These are phyloP conservation scores for Salix suchowensis DNA, from an alignment of 345 rosid species.

Conservation along the genomic window DNA sequence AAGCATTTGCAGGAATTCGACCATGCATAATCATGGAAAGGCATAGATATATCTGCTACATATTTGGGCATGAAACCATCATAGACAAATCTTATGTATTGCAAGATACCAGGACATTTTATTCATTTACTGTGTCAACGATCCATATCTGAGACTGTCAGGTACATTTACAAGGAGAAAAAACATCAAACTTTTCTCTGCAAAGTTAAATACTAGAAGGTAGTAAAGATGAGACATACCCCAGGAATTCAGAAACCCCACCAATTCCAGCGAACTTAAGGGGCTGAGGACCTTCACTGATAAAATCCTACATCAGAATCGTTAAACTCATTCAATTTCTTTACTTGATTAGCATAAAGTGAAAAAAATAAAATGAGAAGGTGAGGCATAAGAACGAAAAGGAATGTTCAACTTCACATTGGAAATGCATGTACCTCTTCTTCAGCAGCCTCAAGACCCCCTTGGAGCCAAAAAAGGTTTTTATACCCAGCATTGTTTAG, in stretches of 20 bases:
- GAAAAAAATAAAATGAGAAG: neutral
- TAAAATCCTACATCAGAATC: conserved; percentile 58
- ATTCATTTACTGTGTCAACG: neutral
- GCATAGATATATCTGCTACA: neutral
- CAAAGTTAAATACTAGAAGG: neutral
- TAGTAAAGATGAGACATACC: conserved; percentile 42
- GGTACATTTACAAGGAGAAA: neutral
- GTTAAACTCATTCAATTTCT: conserved; percentile 4
- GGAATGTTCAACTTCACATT: conserved; percentile 12
- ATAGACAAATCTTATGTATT: neutral
- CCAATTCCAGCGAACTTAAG: conserved; percentile 85
- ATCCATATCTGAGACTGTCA: neutral
- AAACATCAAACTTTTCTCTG: neutral
- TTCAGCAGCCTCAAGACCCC: conserved; percentile 83
- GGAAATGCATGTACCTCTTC: conserved; percentile 53
- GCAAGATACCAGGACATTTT: neutral
- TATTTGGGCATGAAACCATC: neutral
- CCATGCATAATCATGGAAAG: neutral
- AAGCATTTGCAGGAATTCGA: neutral
- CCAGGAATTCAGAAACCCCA: conserved; percentile 84
- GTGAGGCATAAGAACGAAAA: conserved; percentile 9
- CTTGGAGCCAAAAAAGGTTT: conserved; percentile 90
- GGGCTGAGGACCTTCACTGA: conserved; percentile 70
- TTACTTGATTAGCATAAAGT: neutral
- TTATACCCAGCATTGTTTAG: conserved; percentile 65